A percentile compares a stretch with the other conserved stretches of the same genome.
Conservation (phyloP, 1,284 basidiomycete species). For the Mycena citricolor region DNA sequence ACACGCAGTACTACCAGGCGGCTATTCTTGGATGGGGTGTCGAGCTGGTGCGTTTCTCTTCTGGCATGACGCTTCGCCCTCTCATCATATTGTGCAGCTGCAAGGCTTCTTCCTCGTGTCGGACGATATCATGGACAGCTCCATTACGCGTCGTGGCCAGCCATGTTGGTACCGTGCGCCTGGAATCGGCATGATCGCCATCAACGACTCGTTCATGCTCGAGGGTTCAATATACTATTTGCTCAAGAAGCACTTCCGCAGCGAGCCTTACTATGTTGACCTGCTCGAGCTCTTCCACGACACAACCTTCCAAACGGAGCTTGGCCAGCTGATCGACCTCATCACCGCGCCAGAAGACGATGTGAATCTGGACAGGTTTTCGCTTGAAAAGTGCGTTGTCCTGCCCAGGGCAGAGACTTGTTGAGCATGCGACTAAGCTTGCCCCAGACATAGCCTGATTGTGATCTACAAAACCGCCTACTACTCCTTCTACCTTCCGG, state of each 20-base stretch:
- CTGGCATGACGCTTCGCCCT: background rate
- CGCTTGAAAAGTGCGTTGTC: conserved; percentile 66
- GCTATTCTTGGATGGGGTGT: conserved; percentile 96
- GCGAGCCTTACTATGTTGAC: conserved; percentile 83
- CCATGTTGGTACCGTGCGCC: conserved; percentile 92
- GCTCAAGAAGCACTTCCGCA: conserved; percentile 86
- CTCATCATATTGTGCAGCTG: conserved; percentile 52
- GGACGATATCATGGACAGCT: conserved; percentile 97
- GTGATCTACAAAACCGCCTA: conserved; percentile 98
- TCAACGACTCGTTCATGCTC: conserved; percentile 98
- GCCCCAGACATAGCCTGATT: conserved; percentile 81
- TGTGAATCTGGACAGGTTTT: conserved; percentile 89
- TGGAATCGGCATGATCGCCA: conserved; percentile 82
- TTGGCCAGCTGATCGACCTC: conserved; percentile 94
- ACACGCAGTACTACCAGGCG: conserved; percentile 87
- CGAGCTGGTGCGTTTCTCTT: conserved; percentile 71
- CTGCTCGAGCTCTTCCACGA: conserved; percentile 92
- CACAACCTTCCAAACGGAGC: conserved; percentile 92
- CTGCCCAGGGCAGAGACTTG: background rate
- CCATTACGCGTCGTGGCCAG: conserved; percentile 95
- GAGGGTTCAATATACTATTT: conserved; percentile 92
- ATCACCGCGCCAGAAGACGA: conserved; percentile 92
- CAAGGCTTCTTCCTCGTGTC: conserved; percentile 98
- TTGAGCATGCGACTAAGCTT: conserved; percentile 1
- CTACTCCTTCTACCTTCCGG: conserved; percentile 99